Conservation (phyloP, 805 yeast species). For the Kazachstania africana region DNA sequence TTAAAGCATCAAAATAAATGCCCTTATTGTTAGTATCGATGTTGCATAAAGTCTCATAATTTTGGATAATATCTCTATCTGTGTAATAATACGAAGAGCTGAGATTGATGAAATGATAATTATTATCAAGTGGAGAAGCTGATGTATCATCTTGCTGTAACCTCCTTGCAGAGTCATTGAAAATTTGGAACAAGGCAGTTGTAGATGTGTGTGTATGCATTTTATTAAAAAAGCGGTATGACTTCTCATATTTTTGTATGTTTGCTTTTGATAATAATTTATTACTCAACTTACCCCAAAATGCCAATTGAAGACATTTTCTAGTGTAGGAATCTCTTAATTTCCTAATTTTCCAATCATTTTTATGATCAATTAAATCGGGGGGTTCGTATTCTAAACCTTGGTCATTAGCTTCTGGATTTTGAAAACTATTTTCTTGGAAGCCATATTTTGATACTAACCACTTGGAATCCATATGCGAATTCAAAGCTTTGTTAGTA, state of each 20-base stretch:
- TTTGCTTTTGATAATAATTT: slow-evolving; percentile 6
- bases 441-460: slow-evolving; percentile 40
- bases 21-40: slow-evolving; percentile 38
- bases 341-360: slow-evolving; percentile 23
- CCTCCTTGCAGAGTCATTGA: slow-evolving; percentile 23
- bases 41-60: slow-evolving; percentile 32
- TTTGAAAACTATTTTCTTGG: slow-evolving; percentile 17
- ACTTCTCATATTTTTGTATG: slow-evolving; percentile 5
- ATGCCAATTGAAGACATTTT: slow-evolving; percentile 42
- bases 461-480: slow-evolving; percentile 45
- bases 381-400: slow-evolving; percentile 36
- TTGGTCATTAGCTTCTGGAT: slow-evolving; percentile 16
- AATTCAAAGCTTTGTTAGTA: slow-evolving; percentile 38
- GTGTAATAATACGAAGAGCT: slow-evolving; percentile 39
- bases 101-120: slow-evolving; percentile 32
- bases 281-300: slow-evolving; percentile 29
- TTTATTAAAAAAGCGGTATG: slow-evolving; percentile 19
- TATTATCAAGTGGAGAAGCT: slow-evolving; percentile 10
- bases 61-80: slow-evolving; percentile 36
- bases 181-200: slow-evolving; percentile 19
- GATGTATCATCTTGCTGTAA: slow-evolving; percentile 2
- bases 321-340: slow-evolving; percentile 41
- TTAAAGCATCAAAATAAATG: slow-evolving; percentile 46
- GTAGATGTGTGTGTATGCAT: slow-evolving; percentile 19
- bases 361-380: slow-evolving; percentile 24